Percentiles rank a stretch among this genome's conserved stretches.
These are phyloP conservation scores for Chalciporus piperatoides DNA, from an alignment of 1,284 basidiomycete genomes.

Conservation along the genomic window DNA sequence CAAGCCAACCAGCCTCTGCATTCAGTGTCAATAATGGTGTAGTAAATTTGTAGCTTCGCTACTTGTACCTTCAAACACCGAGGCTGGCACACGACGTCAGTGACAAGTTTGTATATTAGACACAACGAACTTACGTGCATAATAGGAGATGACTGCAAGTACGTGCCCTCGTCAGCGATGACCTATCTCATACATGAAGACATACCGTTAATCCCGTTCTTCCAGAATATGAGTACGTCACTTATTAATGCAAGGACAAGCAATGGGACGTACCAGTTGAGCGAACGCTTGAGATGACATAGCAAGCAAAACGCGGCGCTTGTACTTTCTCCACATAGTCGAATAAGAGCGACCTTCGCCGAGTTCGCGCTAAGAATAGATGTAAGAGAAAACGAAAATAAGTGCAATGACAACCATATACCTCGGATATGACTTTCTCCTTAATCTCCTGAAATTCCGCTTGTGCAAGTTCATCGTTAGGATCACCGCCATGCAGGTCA, in stretches of 20 bases:
- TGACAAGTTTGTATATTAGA: slow-evolving; percentile 6
- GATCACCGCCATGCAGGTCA: slow-evolving; percentile 86
- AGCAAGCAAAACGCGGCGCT: slow-evolving; percentile 88
- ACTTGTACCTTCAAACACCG: slow-evolving; percentile 75
- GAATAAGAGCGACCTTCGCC: slow-evolving; percentile 82
- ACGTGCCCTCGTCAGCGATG: slow-evolving; percentile 9
- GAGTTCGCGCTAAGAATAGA: slow-evolving; percentile 50
- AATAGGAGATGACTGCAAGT: slow-evolving; percentile 83
- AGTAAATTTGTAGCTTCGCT: not conserved
- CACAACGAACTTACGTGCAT: slow-evolving; percentile 66
- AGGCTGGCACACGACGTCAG: slow-evolving; percentile 42
- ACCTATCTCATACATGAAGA: slow-evolving; percentile 1
- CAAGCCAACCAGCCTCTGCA: slow-evolving; percentile 93
- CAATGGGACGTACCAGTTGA: slow-evolving; percentile 60
- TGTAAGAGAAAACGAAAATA: not conserved
- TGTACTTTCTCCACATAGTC: slow-evolving; percentile 87
- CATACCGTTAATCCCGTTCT: slow-evolving; percentile 90
- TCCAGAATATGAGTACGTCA: slow-evolving; percentile 13
- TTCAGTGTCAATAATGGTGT: slow-evolving; percentile 16
- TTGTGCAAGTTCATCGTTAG: slow-evolving; percentile 68
- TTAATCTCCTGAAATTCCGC: slow-evolving; percentile 94
- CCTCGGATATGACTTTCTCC: slow-evolving; percentile 80
- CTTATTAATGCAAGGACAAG: not conserved
- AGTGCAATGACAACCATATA: slow-evolving; percentile 33
- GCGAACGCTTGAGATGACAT: slow-evolving; percentile 98